phyloP scores from a whole-genome alignment of 2,329 filamentous ascomycete genomes.

The Cladosporium sp. region DNA sequence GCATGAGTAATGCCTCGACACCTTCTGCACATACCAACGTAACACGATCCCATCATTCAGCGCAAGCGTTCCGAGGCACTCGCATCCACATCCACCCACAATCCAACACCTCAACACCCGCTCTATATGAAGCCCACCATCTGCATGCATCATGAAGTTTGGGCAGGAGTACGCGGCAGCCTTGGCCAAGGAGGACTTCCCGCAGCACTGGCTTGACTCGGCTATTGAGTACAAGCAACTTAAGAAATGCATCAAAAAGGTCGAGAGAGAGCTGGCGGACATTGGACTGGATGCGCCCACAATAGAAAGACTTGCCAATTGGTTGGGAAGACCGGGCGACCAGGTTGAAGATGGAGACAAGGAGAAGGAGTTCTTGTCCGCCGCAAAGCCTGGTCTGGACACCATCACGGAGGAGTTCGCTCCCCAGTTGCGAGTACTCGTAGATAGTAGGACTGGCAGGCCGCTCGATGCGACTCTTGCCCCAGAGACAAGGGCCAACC shows the following conservation, averaged over 20 bases:
- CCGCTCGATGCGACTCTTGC: constrained; percentile 65
- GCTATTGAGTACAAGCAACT: constrained; percentile 80
- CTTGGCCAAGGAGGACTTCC: constrained; percentile 68
- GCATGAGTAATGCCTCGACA: background rate
- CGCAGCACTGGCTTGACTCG: constrained; percentile 63
- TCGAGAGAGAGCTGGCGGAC: constrained; percentile 64
- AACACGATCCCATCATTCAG: background rate
- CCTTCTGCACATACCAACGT: background rate
- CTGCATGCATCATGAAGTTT: constrained; percentile 66
- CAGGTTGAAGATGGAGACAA: constrained; percentile 8
- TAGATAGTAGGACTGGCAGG: constrained; percentile 62
- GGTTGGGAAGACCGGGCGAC: constrained; percentile 20
- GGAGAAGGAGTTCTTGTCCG: constrained; percentile 21
- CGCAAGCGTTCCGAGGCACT: background rate
- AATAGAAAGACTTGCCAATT: constrained; percentile 58
- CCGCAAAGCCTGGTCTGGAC: constrained; percentile 19
- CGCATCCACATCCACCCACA: background rate
- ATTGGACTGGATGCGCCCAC: constrained; percentile 70
- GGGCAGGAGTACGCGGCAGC: constrained; percentile 69
- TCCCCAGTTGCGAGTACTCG: constrained; percentile 65
- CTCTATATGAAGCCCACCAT: background rate
- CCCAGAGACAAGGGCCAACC: constrained; percentile 57
- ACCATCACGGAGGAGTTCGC: constrained; percentile 43
- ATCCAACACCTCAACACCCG: background rate
- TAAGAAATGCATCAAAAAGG: constrained; percentile 83